Evolutionary conservation across 768 basidiomycete genomes (phyloP), one percentile per base, ranked within the genome.

Genomic region (Lactifluus volemus): DNA sequence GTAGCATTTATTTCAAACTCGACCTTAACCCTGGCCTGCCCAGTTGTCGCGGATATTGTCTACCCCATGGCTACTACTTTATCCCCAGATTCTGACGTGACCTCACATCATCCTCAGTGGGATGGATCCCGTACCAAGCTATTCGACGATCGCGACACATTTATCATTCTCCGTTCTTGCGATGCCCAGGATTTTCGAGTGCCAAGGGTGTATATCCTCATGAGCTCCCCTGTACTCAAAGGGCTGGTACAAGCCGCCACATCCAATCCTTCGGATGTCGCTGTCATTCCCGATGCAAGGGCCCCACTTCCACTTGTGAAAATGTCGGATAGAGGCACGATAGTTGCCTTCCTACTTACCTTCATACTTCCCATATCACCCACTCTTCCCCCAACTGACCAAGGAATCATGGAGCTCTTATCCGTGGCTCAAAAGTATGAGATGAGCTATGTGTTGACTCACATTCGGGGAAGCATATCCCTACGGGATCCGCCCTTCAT

Each of bases 171-270:
- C 41, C 73, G 72, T 49, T 75, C 79, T 10, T 66, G 71, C 1
- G 79, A 82, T 57, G 73, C 72, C 9, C 72, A 74, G 2, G 64
- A 72, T 9, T 81, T 82, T 65, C 76, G 73, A 38, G 70, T 81
- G 39, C 74, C 77, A 66, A 76, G 73, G 49, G 60, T 76, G 48
- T 73, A 77, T 39, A 64, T 83, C 41, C 71, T 72, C 39, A 75
- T 70, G 59, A 75, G 76, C 4, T 81, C 77, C 12, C 66, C 75
- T 1, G 69, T 80, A 17, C 74, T 81, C 62, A 65, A 67, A 39
- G 25, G 45, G 3, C 17, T 25, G 11, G 32, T 60, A 30, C 38
- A 32, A 41, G 4, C 47, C 10, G 25, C 47, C 15, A 25, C 25
- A 49, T 49, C 36, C 15, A 39, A 8, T 19, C 2, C 41, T 10